phyloP scores from a whole-genome alignment of 495 filamentous ascomycete species.

The Pyrenula massariospora region DNA sequence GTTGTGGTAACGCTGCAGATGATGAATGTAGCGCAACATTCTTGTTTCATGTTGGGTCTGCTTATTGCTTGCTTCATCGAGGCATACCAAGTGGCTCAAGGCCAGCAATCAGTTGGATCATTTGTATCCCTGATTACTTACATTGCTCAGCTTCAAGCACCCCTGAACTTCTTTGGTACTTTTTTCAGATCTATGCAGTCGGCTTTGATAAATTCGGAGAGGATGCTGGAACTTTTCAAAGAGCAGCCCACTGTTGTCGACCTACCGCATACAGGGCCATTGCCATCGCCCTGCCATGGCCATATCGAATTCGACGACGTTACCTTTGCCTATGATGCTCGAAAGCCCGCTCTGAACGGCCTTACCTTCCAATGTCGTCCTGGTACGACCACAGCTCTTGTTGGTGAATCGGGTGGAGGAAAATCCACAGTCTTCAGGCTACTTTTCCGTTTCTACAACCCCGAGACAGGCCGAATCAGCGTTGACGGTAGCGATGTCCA shows the following conservation, averaged over 20 bases:
- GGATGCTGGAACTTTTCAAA: constrained; percentile 90
- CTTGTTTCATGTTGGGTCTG: constrained; percentile 86
- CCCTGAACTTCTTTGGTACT: constrained; percentile 94
- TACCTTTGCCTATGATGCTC: constrained; percentile 78
- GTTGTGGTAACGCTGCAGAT: constrained; percentile 78
- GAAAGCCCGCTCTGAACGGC: constrained; percentile 74
- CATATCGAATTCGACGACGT: constrained; percentile 79
- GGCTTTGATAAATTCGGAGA: constrained; percentile 92
- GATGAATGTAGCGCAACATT: constrained; percentile 89
- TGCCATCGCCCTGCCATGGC: constrained; percentile 55
- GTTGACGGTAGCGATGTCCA: constrained; percentile 78
- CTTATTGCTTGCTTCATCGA: constrained; percentile 74
- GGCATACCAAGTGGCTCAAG: constrained; percentile 75
- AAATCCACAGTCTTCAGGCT: constrained; percentile 97
- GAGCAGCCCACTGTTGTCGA: constrained; percentile 86
- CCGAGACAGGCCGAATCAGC: constrained; percentile 61
- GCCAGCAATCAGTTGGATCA: constrained; percentile 56
- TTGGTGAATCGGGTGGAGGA: constrained; percentile 91
- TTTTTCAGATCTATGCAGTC: constrained; percentile 96
- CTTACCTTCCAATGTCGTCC: constrained; percentile 72
- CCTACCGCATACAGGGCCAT: constrained; percentile 34
- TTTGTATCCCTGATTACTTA: constrained; percentile 80
- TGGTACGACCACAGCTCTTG: constrained; percentile 88
- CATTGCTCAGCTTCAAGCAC: constrained; percentile 83
- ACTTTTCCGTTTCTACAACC: constrained; percentile 91